A percentile compares a stretch with the other conserved stretches of the same genome.
Evolutionary conservation across 164 flowering plant genomes (phyloP).

Genomic region (Nelumbo lutea): DNA sequence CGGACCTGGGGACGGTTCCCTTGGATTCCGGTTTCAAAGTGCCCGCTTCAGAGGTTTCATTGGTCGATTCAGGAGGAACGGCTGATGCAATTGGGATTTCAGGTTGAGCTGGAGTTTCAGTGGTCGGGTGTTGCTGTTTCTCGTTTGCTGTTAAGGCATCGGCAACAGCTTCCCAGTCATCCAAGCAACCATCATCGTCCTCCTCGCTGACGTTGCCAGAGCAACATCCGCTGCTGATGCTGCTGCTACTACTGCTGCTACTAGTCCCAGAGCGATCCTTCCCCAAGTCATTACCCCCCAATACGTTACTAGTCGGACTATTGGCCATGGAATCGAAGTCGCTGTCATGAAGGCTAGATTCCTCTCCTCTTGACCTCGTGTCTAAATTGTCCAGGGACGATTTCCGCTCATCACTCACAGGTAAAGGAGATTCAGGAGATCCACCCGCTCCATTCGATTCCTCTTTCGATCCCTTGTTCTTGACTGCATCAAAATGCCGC

Average conservation of each 20-base stretch:
- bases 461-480: conserved; percentile 48
- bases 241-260: conserved; percentile 36
- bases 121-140: conserved; percentile 24
- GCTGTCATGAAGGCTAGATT: conserved; percentile 36
- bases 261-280: conserved; percentile 45
- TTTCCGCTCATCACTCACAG: conserved; percentile 12
- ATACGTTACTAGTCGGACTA: conserved; percentile 43
- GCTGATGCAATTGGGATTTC: conserved; percentile 5
- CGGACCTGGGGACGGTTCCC: conserved; percentile 11
- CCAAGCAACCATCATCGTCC: conserved; percentile 59
- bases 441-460: conserved; percentile 27
- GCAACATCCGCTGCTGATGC: conserved; percentile 41
- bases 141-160: conserved; percentile 66
- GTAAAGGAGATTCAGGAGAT: conserved; percentile 11
- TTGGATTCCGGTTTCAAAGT: conserved; percentile 23
- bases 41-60: conserved; percentile 6
- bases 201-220: conserved; percentile 51
- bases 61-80: conserved; percentile 8
- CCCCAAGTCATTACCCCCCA: conserved; percentile 35
- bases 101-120: conserved; percentile 18
- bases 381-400: conserved; percentile 30
- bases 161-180: conserved; percentile 59
- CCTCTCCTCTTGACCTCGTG: conserved; percentile 26
- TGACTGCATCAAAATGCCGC: conserved; percentile 28
- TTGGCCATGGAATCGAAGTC: conserved; percentile 50